Conservation (phyloP, 192 early-diverging fungal genomes). For the Podila minutissima region DNA sequence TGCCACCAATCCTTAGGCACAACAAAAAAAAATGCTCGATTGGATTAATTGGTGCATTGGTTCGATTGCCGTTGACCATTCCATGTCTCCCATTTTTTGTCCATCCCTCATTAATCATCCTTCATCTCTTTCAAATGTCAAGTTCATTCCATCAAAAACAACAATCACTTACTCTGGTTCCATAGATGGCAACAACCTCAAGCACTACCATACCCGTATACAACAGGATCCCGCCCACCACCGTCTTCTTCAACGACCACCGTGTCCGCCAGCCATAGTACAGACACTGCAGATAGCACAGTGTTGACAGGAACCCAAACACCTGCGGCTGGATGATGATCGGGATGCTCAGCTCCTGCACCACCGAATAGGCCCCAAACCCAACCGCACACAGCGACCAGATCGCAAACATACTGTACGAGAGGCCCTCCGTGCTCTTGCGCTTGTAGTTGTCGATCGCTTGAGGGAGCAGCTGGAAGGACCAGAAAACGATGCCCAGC, state of each 20-base stretch:
- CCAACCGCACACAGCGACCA: slow-evolving; percentile 50
- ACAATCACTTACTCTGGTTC: slow-evolving; percentile 27
- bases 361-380: slow-evolving; percentile 57
- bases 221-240: background rate
- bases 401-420: slow-evolving; percentile 50
- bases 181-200: slow-evolving; percentile 21
- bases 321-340: slow-evolving; percentile 59
- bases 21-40: no score
- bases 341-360: slow-evolving; percentile 52
- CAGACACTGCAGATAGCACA: slow-evolving; percentile 51
- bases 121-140: background rate
- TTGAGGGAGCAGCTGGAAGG: slow-evolving; percentile 60
- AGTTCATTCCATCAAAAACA: background rate
- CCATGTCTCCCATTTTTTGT: background rate
- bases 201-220: slow-evolving; percentile 8
- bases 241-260: slow-evolving; percentile 1
- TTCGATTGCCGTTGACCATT: background rate
- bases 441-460: slow-evolving; percentile 54
- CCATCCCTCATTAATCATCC: background rate
- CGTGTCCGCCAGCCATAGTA: slow-evolving; percentile 32
- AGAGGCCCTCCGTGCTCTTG: slow-evolving; percentile 53
- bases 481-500: slow-evolving; percentile 61
- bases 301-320: slow-evolving; percentile 49
- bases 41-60: no score
- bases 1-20: background rate